phyloP scores from a whole-genome alignment of 106 monocot genomes.

The Phalaenopsis equestris region DNA sequence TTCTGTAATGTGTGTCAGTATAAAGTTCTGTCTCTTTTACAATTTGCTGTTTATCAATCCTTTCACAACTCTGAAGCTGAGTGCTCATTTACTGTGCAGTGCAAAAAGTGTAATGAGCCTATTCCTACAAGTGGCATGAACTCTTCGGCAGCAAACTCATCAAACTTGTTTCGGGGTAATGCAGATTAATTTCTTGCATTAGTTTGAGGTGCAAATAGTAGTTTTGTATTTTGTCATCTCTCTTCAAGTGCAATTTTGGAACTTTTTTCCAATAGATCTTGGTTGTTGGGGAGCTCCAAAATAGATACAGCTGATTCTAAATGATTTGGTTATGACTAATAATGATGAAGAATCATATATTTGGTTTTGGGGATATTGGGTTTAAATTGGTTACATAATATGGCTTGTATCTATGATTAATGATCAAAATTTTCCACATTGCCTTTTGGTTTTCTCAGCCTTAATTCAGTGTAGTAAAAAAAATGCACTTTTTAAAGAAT shows the following conservation, averaged over 20 bases:
- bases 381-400: not conserved
- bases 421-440: too few species aligned
- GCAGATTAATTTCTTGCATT: not conserved
- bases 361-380: not conserved
- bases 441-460: too few species aligned
- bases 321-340: not conserved
- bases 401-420: too few species aligned
- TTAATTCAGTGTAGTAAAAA: too few species aligned
- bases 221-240: not conserved
- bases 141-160: conserved; percentile 36
- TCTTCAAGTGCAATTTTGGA: not conserved
- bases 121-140: conserved; percentile 29
- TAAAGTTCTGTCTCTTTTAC: not conserved
- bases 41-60: not conserved
- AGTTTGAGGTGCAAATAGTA: not conserved
- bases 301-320: not conserved
- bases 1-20: not conserved
- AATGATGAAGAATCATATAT: not conserved
- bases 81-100: conserved; percentile 37
- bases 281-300: not conserved
- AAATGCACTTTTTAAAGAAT: too few species aligned
- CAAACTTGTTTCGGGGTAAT: conserved; percentile 76
- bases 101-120: conserved; percentile 78
- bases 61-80: not conserved
- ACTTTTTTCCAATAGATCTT: too few species aligned